These are phyloP conservation scores for Mesembryanthemum crystallinum DNA, from an alignment of 148 eudicot genomes.

Conservation along the genomic window DNA sequence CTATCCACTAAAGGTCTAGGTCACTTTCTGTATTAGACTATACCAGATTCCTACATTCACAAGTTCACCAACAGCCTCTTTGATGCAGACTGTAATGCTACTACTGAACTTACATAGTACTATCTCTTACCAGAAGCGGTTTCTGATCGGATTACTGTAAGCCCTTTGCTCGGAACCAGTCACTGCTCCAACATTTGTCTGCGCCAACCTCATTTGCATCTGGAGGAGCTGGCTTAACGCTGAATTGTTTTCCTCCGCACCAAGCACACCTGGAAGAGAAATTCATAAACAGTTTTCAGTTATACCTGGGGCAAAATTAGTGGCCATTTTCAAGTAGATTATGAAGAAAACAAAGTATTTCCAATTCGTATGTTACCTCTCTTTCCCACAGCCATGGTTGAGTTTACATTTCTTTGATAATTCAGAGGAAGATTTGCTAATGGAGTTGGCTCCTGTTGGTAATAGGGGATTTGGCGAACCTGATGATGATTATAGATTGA, in stretches of 20 bases:
- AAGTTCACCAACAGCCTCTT: too few relatives aligned
- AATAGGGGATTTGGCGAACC: constrained; percentile 16
- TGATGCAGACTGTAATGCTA: not conserved
- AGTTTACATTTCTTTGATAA: constrained; percentile 19
- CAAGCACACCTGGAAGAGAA: constrained; percentile 14
- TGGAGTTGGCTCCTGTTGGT: constrained; percentile 18
- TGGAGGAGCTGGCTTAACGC: constrained; percentile 25
- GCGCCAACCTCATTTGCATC: constrained; percentile 28
- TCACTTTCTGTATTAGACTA: constrained; percentile 9
- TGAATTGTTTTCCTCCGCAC: constrained; percentile 9
- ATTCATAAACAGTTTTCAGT: not conserved
- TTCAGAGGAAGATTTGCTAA: constrained; percentile 12
- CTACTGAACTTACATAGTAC: not conserved
- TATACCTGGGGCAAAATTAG: too few relatives aligned
- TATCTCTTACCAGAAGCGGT: constrained; percentile 16
- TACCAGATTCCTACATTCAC: constrained; percentile 3
- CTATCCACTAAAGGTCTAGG: constrained; percentile 1
- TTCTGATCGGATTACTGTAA: constrained; percentile 1
- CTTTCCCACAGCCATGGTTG: constrained; percentile 15
- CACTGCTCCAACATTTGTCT: constrained; percentile 18
- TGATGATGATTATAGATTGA: constrained; percentile 9
- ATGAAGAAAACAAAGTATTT: not conserved
- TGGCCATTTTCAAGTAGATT: too few relatives aligned
- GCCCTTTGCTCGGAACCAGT: constrained; percentile 15
- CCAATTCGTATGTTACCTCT: constrained; percentile 19